Percentiles rank a stretch among this genome's conserved stretches.
These are phyloP conservation scores for Suhomyces tanzawaensis DNA, from an alignment of 805 yeast species.

Conservation along the genomic window DNA sequence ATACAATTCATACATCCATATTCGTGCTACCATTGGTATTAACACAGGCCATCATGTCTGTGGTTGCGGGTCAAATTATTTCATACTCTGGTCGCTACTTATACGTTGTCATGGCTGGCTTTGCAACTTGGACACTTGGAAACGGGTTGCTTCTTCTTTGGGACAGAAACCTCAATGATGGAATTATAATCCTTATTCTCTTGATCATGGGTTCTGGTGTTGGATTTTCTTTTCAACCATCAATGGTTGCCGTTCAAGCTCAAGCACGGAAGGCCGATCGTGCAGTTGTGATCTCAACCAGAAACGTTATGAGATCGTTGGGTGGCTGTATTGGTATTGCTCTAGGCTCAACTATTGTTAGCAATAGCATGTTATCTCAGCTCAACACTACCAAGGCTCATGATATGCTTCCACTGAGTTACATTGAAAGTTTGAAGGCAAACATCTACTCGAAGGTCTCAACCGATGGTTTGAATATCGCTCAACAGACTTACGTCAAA, in stretches of 20 bases:
- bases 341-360: slow-evolving; percentile 36
- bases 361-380: slow-evolving; percentile 31
- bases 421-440: slow-evolving; percentile 8
- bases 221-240: slow-evolving; percentile 54
- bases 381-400: slow-evolving; percentile 10
- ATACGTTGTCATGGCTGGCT: slow-evolving; percentile 41
- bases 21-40: slow-evolving; percentile 45
- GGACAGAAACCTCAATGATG: slow-evolving; percentile 28
- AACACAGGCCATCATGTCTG: slow-evolving; percentile 40
- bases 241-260: slow-evolving; percentile 55
- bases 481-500: slow-evolving; percentile 15
- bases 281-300: slow-evolving; percentile 55
- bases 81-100: slow-evolving; percentile 43
- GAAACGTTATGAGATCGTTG: slow-evolving; percentile 55
- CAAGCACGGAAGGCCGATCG: slow-evolving; percentile 50
- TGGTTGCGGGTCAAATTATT: slow-evolving; percentile 46
- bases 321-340: slow-evolving; percentile 67
- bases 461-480: slow-evolving; percentile 16
- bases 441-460: slow-evolving; percentile 30
- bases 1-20: slow-evolving; percentile 39
- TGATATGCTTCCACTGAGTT: slow-evolving; percentile 14
- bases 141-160: slow-evolving; percentile 37
- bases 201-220: slow-evolving; percentile 35
- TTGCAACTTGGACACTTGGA: slow-evolving; percentile 40
- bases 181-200: slow-evolving; percentile 30